phyloP scores from a whole-genome alignment of 2,329 filamentous ascomycete genomes.

The Xylaria polymorpha region DNA sequence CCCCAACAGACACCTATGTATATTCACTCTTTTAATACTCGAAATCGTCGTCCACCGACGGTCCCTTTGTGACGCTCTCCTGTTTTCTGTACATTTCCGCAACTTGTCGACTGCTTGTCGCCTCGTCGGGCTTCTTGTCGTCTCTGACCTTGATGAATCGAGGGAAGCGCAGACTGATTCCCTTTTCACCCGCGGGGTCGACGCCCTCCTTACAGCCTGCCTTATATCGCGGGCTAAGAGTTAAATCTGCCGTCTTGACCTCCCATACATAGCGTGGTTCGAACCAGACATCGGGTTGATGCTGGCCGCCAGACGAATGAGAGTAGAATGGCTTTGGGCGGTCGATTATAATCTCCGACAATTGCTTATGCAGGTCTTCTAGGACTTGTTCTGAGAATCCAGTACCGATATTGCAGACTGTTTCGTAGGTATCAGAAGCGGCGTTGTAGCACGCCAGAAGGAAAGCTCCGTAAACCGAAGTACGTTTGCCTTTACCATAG shows the following conservation, averaged over 20 bases:
- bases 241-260: conserved; percentile 95
- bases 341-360: conserved; percentile 84
- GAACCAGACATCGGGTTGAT: conserved; percentile 99
- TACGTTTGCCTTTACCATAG: conserved; percentile 93
- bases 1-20: conserved; percentile 29
- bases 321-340: conserved; percentile 93
- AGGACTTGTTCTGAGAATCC: conserved; percentile 95
- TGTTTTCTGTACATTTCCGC: conserved; percentile 98
- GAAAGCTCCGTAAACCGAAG: conserved; percentile 95
- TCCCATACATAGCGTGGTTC: conserved; percentile 97
- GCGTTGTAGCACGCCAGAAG: conserved; percentile 93
- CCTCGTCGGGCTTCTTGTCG: conserved; percentile 95
- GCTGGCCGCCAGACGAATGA: conserved; percentile 84
- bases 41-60: conserved; percentile 94
- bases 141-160: conserved; percentile 91
- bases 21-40: conserved; percentile 75
- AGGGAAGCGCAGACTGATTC: conserved; percentile 90
- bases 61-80: conserved; percentile 87
- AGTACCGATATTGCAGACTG: conserved; percentile 97
- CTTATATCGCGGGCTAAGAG: conserved; percentile 90
- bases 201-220: conserved; percentile 86
- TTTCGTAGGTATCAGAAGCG: conserved; percentile 84
- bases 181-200: conserved; percentile 76
- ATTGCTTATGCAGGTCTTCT: conserved; percentile 82
- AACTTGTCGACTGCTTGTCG: conserved; percentile 84